Conservation (phyloP, 1,284 basidiomycete species). For the Singerocomus inundabilis region DNA sequence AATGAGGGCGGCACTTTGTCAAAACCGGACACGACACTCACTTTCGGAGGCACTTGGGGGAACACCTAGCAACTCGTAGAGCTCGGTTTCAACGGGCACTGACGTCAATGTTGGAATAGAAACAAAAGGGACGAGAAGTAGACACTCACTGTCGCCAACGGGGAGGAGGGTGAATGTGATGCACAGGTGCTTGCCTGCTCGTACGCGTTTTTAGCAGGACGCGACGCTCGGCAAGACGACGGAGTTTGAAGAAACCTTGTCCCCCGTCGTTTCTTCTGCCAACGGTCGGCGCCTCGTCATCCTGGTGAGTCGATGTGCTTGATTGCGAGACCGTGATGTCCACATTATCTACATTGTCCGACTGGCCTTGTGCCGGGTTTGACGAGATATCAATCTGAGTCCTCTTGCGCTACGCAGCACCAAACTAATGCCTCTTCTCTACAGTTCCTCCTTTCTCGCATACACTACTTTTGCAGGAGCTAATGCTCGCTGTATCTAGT, state of each 20-base stretch:
- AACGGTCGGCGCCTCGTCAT: background rate
- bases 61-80: slow-evolving; percentile 82
- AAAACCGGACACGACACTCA: slow-evolving; percentile 30
- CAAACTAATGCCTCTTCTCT: slow-evolving; percentile 12
- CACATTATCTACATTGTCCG: slow-evolving; percentile 86
- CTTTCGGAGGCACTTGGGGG: slow-evolving; percentile 68
- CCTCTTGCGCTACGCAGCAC: background rate
- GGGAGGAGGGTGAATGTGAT: slow-evolving; percentile 14
- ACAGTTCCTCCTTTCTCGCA: slow-evolving; percentile 19
- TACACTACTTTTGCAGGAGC: slow-evolving; percentile 12
- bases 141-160: slow-evolving; percentile 25
- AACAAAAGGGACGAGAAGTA: background rate
- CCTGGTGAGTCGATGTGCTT: slow-evolving; percentile 23
- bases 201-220: slow-evolving; percentile 29
- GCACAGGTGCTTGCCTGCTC: slow-evolving; percentile 8
- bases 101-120: slow-evolving; percentile 7
- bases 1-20: slow-evolving; percentile 10
- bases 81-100: slow-evolving; percentile 73
- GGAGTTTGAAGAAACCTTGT: slow-evolving; percentile 30
- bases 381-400: slow-evolving; percentile 46
- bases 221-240: slow-evolving; percentile 30
- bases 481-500: slow-evolving; percentile 30
- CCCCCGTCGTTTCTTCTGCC: background rate
- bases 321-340: slow-evolving; percentile 46
- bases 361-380: slow-evolving; percentile 42